Conservation (phyloP, 352 stramenopile species). For the Globisporangium cederbergense region DNA sequence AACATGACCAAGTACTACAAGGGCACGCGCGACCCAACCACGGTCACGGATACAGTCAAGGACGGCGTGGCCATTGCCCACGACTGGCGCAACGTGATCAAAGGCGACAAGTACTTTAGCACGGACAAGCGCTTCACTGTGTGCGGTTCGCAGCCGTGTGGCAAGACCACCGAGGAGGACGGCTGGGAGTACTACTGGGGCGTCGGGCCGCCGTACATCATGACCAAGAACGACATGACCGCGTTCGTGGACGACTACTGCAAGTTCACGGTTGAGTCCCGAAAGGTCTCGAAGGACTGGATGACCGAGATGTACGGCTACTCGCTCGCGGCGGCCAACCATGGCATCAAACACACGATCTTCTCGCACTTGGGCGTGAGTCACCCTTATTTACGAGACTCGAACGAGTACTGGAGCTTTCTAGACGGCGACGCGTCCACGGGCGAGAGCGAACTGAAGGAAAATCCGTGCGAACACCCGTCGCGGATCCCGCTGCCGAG, state of each 20-base stretch:
- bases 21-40: slow-evolving; percentile 12
- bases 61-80: slow-evolving; percentile 22
- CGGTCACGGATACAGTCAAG: slow-evolving; percentile 17
- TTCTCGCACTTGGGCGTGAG: slow-evolving; percentile 41
- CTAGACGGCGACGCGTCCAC: slow-evolving; percentile 18
- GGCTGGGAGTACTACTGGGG: slow-evolving; percentile 26
- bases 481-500: slow-evolving; percentile 30
- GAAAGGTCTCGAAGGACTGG: slow-evolving; percentile 26
- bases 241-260: slow-evolving; percentile 30
- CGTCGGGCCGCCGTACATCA: slow-evolving; percentile 28
- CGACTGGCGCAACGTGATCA: slow-evolving; percentile 16
- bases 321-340: slow-evolving; percentile 40
- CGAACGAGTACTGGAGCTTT: slow-evolving; percentile 46
- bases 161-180: slow-evolving; percentile 8
- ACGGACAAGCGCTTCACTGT: slow-evolving; percentile 4
- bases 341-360: slow-evolving; percentile 54
- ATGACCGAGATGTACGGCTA: slow-evolving; percentile 68
- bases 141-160: slow-evolving; percentile 1
- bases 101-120: slow-evolving; percentile 21
- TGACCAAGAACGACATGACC: slow-evolving; percentile 26
- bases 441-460: slow-evolving; percentile 1
- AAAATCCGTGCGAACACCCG: slow-evolving; percentile 35
- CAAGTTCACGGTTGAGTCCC: slow-evolving; percentile 16
- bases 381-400: slow-evolving; percentile 28
- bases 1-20: slow-evolving; percentile 24